Evolutionary conservation across 352 stramenopile genomes (phyloP), one percentile per base, ranked within the genome.

Genomic region (Blastocystis sp.): DNA sequence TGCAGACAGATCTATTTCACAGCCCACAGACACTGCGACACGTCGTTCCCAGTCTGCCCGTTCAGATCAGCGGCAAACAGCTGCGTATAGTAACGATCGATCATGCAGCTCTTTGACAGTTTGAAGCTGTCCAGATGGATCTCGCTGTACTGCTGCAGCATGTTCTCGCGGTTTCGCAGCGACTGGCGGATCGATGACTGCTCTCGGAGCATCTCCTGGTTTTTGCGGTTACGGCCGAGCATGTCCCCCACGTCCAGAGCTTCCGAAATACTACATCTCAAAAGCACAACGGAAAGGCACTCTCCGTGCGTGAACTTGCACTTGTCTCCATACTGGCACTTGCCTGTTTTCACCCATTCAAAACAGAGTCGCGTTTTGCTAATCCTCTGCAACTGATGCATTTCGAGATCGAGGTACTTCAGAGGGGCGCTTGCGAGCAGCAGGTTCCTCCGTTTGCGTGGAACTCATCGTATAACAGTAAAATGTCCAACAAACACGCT

Each of bases 1-100:
- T 89, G 45, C 66, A 79, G 30, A 85, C 63, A 2, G 73, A 85
- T 26, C 73, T 85, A 66, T 18, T 43, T 13, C 18, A 11, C n/a
- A 85, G 24, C 8, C 13, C n/a, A 13, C 50, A 59, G 13, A n/a
- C 20, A 59, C 50, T 3, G 50, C 24, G 30, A 89, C 66, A 79
- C 16, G 18, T 89, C 78, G 30, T 89, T 79, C 26, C 78, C 78
- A 9, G 3, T 78, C n/a, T 24, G 24, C 13, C 62, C 41, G 43
- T 76, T 63, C 30, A 50, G 75, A 16, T 78, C 66, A 16, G 78
- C 78, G 34, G 63, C 63, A 76, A 53, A 89, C 26, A 89, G 41
- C 50, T 89, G 78, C 34, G 78, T 89, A 30, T 79, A 89, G 78
- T 89, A 89, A 6, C 78, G 78, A 79, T 89, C 78, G 53, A 89